Base-by-base conservation (phyloP, 208 protist species). In the Balamuthia mandrillaris region DNA sequence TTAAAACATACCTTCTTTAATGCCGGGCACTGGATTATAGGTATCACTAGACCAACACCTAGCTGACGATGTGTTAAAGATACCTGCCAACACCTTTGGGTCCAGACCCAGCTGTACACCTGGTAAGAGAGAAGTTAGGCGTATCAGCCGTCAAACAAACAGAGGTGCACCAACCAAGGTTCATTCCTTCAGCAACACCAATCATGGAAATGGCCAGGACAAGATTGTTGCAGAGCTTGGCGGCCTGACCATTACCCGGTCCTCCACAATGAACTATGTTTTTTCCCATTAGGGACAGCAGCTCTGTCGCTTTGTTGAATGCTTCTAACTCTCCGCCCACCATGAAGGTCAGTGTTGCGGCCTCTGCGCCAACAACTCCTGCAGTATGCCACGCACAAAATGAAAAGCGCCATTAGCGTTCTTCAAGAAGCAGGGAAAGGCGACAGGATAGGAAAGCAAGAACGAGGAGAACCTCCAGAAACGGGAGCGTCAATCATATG, bases 181-280 rank as follows among this genome's bases (percentile, higher is more conserved):
- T 90, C 87, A 96, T 93, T 0, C 88, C 94, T 81, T 96, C 94
- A 45, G 77, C 33, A 0, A 94, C 86, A 58, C 84, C 90, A 14
- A 89, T 83, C 94, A 96, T 96, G 12, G 39, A 61, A 14, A 95
- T 92, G 81, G 77, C 94, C n/a, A 97, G 87, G 0, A 95, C 84
- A 27, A 97, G 75, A 56, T 97, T 97, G 85, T 97, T 97, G 77
- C 89, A 93, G 5, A 96, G 74, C 86, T 97, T 97, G 3, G 89
- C 94, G 2, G 89, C 92, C 90, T 95, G 90, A 18, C 47, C 79
- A 37, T 37, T 92, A 47, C 93, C 94, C 7, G 83, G 45, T 9
- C 52, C 74, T 39, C 95, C 95, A 82, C 94, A 96, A 41, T 94
- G 88, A n/a, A 96, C 86, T 41, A 95, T 87, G 54, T 91, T 92